These are phyloP conservation scores for Spathaspora sp. DNA, from an alignment of 1,139 yeast genomes.

Conservation along the genomic window DNA sequence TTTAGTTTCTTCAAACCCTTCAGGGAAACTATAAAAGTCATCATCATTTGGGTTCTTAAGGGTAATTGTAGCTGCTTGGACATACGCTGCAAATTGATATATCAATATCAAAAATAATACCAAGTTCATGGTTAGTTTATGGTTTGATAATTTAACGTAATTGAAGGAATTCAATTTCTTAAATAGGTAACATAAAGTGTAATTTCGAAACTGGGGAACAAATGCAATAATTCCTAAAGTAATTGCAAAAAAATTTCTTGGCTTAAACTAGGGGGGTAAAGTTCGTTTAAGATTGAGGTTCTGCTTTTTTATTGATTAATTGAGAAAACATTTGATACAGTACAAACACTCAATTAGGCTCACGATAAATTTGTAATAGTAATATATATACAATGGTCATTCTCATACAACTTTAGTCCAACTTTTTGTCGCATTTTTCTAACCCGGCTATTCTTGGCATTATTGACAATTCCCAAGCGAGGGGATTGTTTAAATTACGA, in stretches of 20 bases:
- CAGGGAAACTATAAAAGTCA: conserved; percentile 28
- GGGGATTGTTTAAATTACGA: too few species aligned
- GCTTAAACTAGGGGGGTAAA: background rate
- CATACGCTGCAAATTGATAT: background rate
- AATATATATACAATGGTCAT: too few species aligned
- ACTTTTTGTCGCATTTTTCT: too few species aligned
- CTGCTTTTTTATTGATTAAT: background rate
- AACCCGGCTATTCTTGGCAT: too few species aligned
- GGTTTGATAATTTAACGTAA: background rate
- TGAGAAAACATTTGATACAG: too few species aligned
- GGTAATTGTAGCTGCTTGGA: background rate
- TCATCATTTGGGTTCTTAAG: conserved; percentile 21
- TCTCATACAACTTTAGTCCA: too few species aligned
- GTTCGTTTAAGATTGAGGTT: background rate
- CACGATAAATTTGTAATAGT: too few species aligned
- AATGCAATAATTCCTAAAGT: background rate
- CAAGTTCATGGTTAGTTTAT: background rate
- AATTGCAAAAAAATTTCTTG: background rate
- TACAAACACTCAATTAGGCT: too few species aligned
- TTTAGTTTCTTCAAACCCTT: conserved; percentile 21
- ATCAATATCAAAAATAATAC: background rate
- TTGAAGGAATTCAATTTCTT: background rate
- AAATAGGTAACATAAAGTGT: background rate
- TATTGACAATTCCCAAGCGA: too few species aligned
- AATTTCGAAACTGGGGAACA: background rate